phyloP scores from a whole-genome alignment of 495 filamentous ascomycete genomes.

The Penicillium pulvis region DNA sequence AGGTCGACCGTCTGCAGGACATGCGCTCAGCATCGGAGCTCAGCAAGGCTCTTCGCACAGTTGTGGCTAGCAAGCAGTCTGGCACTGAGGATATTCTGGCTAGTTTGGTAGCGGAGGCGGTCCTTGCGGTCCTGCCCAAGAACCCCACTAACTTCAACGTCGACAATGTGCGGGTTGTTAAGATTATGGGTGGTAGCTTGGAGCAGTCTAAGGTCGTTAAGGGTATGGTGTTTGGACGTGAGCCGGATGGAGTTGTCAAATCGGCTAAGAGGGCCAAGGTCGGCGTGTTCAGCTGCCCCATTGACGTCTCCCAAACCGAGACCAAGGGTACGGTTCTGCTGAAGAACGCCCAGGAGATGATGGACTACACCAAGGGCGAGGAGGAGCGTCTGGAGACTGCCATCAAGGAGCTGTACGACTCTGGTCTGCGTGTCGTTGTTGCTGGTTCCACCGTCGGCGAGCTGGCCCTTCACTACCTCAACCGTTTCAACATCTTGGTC shows the following conservation, averaged over 20 bases:
- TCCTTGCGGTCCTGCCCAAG: conserved; percentile 92
- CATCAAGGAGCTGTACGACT: conserved; percentile 95
- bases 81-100: conserved; percentile 89
- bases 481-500: conserved; percentile 91
- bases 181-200: conserved; percentile 97
- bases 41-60: conserved; percentile 93
- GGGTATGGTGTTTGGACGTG: conserved; percentile 97
- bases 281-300: conserved; percentile 92
- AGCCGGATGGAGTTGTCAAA: conserved; percentile 88
- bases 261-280: conserved; percentile 92
- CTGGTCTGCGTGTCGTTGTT: conserved; percentile 87
- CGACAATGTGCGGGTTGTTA: conserved; percentile 98
- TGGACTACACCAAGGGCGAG: conserved; percentile 97
- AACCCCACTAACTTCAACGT: conserved; percentile 99
- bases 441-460: conserved; percentile 92
- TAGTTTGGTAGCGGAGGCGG: conserved; percentile 85
- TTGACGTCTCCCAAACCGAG: conserved; percentile 95
- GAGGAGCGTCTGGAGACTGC: conserved; percentile 85
- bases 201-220: conserved; percentile 92
- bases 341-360: conserved; percentile 97
- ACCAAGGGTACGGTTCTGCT: conserved; percentile 99
- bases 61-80: conserved; percentile 94
- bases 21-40: conserved; percentile 77
- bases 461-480: conserved; percentile 95
- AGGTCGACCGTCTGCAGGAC: conserved; percentile 86